Evolutionary conservation across 805 yeast genomes (phyloP).

Genomic region (Hanseniaspora mollemarum): DNA sequence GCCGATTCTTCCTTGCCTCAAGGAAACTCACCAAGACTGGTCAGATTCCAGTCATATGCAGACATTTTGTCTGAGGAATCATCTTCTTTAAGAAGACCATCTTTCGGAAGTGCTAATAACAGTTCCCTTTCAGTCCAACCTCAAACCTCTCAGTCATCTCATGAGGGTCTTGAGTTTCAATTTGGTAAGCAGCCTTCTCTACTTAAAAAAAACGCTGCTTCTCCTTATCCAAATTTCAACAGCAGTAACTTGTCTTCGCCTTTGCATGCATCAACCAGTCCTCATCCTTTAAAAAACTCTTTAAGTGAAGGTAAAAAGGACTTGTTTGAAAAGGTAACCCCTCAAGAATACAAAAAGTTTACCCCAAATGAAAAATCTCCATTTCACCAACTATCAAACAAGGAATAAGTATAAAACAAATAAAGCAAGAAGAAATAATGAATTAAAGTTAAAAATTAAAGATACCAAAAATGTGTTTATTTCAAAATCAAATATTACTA

Average conservation of each 20-base stretch:
- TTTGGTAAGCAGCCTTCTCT: constrained; percentile 14
- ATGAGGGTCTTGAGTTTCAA: constrained; percentile 16
- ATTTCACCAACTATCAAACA: constrained; percentile 14
- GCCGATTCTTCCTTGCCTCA: constrained; percentile 1
- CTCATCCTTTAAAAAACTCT: constrained; percentile 11
- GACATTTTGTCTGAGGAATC: constrained; percentile 66
- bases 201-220: constrained; percentile 15
- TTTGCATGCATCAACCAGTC: constrained; percentile 17
- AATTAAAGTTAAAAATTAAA: neutral
- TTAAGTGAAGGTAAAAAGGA: neutral
- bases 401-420: constrained; percentile 15
- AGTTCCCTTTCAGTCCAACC: constrained; percentile 18
- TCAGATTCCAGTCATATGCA: constrained; percentile 62
- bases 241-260: constrained; percentile 18
- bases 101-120: constrained; percentile 25
- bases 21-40: constrained; percentile 20
- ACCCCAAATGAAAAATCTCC: constrained; percentile 10
- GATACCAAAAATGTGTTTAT: neutral
- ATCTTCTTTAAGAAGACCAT: constrained; percentile 48
- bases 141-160: constrained; percentile 20
- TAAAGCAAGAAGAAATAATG: neutral
- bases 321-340: constrained; percentile 12
- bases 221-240: constrained; percentile 14
- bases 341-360: constrained; percentile 12
- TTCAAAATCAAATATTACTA: neutral